Conservation (phyloP, 139 green algal genomes). For the Coelastrella sp. region DNA sequence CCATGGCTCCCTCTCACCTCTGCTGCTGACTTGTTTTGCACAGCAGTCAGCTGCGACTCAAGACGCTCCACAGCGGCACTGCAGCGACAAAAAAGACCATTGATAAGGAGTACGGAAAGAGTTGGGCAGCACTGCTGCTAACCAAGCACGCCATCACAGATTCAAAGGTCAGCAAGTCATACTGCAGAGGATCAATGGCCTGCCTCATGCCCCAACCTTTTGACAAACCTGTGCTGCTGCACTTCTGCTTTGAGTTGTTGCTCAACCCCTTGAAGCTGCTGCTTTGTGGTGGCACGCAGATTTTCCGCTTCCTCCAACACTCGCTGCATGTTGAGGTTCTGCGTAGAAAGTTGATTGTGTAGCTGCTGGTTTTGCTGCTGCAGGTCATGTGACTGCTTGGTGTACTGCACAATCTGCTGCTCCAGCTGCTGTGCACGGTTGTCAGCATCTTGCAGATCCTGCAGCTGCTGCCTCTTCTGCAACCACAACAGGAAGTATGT, state of each 20-base stretch:
- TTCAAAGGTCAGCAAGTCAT: background rate
- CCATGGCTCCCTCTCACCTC: constrained; percentile 2
- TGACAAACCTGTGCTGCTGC: constrained; percentile 38
- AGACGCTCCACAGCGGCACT: constrained; percentile 52
- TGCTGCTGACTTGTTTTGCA: constrained; percentile 21
- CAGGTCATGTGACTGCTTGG: constrained; percentile 18
- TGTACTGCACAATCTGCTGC: constrained; percentile 7
- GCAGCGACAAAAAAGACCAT: background rate
- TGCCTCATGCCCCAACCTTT: background rate
- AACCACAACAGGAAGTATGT: background rate
- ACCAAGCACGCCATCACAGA: background rate
- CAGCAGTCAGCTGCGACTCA: constrained; percentile 20
- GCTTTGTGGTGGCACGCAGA: background rate
- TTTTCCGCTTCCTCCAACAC: constrained; percentile 21
- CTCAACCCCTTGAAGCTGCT: constrained; percentile 32
- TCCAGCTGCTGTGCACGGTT: background rate
- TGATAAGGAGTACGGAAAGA: background rate
- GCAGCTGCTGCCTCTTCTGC: constrained; percentile 24
- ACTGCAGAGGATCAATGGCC: background rate
- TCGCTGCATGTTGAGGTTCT: constrained; percentile 1
- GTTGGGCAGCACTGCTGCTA: background rate
- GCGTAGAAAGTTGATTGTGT: constrained; percentile 7
- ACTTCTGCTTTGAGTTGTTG: background rate
- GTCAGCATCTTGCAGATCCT: background rate
- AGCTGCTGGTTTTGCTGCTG: constrained; percentile 20